Percentiles rank a stretch among this genome's conserved stretches.
phyloP scores from a whole-genome alignment of 176 grass and related monocot genomes.

The Rhynchospora tenuis region DNA sequence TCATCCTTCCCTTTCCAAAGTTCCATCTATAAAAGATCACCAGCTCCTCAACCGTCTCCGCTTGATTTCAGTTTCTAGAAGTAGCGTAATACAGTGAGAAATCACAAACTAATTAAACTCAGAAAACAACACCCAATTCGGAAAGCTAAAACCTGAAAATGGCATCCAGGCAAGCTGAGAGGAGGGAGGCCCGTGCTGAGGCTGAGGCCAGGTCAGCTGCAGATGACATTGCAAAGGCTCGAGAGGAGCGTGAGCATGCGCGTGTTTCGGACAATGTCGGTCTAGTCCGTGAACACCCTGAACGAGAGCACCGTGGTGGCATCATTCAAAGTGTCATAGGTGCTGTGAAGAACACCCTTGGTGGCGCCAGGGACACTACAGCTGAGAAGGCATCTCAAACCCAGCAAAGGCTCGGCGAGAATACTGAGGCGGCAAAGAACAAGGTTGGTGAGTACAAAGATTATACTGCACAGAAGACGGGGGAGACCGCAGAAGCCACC shows the following conservation, averaged over 20 bases:
- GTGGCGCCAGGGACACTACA: slow-evolving; percentile 46
- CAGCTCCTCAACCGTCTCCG: background rate
- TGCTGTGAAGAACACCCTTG: slow-evolving; percentile 31
- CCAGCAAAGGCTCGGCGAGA: slow-evolving; percentile 41
- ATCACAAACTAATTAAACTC: background rate
- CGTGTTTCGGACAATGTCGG: background rate
- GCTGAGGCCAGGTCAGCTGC: slow-evolving; percentile 29
- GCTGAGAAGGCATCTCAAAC: slow-evolving; percentile 36
- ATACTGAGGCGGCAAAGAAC: slow-evolving; percentile 35
- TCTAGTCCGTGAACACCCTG: background rate
- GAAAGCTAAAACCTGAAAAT: slow-evolving; percentile 7
- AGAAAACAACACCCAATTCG: background rate
- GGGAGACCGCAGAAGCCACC: slow-evolving; percentile 34
- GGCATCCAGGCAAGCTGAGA: slow-evolving; percentile 34
- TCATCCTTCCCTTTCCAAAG: background rate
- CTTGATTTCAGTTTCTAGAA: background rate
- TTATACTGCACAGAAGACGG: slow-evolving; percentile 17
- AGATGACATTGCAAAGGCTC: slow-evolving; percentile 51
- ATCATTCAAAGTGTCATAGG: slow-evolving; percentile 53
- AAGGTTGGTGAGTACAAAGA: slow-evolving; percentile 51
- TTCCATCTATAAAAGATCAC: background rate
- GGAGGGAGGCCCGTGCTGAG: slow-evolving; percentile 40
- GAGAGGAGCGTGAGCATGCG: slow-evolving; percentile 7
- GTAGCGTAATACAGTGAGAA: background rate
- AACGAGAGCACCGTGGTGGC: slow-evolving; percentile 16